phyloP scores from a whole-genome alignment of 2,329 filamentous ascomycete species.

The Metarhizium sp. region DNA sequence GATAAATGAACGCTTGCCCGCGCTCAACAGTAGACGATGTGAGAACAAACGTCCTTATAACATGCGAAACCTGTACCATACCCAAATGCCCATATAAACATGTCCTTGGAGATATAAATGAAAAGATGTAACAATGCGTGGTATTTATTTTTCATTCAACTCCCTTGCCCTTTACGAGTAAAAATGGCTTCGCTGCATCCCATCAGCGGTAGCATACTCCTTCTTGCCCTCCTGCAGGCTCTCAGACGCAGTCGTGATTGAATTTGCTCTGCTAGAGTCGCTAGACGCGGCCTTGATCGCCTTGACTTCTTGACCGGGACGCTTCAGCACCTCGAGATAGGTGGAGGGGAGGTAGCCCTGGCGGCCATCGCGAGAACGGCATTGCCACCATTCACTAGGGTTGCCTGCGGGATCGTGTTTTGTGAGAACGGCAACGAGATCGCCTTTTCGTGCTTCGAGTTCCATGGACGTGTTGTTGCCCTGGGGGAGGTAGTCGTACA shows the following conservation, averaged over 20 bases:
- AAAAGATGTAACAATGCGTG: neutral
- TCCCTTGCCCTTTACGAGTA: slow-evolving; percentile 31
- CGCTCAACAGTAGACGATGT: neutral
- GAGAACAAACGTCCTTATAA: neutral
- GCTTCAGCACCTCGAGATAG: slow-evolving; percentile 69
- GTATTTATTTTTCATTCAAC: neutral
- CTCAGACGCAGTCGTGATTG: slow-evolving; percentile 35
- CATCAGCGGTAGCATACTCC: slow-evolving; percentile 42
- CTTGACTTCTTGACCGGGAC: slow-evolving; percentile 40
- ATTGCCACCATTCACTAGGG: slow-evolving; percentile 94
- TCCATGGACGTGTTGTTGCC: slow-evolving; percentile 58
- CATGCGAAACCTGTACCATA: neutral
- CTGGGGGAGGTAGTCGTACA: slow-evolving; percentile 90
- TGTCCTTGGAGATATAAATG: neutral
- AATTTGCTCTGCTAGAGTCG: slow-evolving; percentile 38
- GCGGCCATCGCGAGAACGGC: slow-evolving; percentile 78
- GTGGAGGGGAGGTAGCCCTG: slow-evolving; percentile 88
- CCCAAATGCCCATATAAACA: neutral
- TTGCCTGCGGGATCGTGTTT: slow-evolving; percentile 90
- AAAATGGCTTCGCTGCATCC: slow-evolving; percentile 50
- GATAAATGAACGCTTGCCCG: slow-evolving; percentile 1
- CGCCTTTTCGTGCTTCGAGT: slow-evolving; percentile 85
- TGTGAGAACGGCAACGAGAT: slow-evolving; percentile 86
- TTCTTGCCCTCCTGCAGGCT: slow-evolving; percentile 34
- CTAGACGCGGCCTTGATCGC: slow-evolving; percentile 41